Evolutionary conservation across 768 basidiomycete species (phyloP).

Genomic region (Basidioascus undulatus): DNA sequence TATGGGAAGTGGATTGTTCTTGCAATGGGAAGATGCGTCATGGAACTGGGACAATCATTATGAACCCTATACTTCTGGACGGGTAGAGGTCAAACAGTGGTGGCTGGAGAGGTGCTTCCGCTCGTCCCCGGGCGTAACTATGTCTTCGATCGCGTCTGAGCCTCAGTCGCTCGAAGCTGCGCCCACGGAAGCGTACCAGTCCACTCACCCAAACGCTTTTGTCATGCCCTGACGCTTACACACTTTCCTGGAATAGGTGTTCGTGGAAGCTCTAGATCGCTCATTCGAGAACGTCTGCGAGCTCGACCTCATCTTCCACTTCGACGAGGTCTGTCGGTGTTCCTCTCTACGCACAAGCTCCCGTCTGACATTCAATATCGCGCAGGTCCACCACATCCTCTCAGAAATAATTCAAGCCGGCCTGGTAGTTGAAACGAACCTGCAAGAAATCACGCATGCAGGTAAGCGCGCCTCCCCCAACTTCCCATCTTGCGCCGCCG

Average conservation of each 20-base stretch:
- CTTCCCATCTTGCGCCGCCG: too few relatives aligned
- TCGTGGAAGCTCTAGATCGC: slow-evolving; percentile 86
- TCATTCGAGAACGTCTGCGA: slow-evolving; percentile 98
- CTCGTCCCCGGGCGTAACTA: too few relatives aligned
- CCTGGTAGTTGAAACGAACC: slow-evolving; percentile 87
- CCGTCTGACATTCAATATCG: not conserved
- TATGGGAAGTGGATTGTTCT: too few relatives aligned
- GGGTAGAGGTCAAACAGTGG: too few relatives aligned
- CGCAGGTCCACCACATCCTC: slow-evolving; percentile 75
- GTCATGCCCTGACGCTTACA: slow-evolving; percentile 1
- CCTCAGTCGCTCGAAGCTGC: not conserved
- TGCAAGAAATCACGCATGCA: too few relatives aligned
- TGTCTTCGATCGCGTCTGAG: too few relatives aligned
- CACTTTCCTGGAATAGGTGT: slow-evolving; percentile 34
- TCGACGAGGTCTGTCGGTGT: slow-evolving; percentile 51
- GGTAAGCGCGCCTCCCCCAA: too few relatives aligned
- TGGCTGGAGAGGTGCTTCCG: too few relatives aligned
- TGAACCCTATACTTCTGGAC: too few relatives aligned
- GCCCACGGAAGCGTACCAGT: not conserved
- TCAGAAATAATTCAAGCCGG: slow-evolving; percentile 94
- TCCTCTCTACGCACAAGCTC: not conserved
- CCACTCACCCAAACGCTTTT: too few relatives aligned
- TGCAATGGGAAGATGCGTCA: too few relatives aligned
- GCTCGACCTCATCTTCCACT: slow-evolving; percentile 91
- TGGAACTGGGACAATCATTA: too few relatives aligned